These are phyloP conservation scores for Hortiboletus flavorubellus DNA, from an alignment of 768 basidiomycete genomes.

Conservation along the genomic window DNA sequence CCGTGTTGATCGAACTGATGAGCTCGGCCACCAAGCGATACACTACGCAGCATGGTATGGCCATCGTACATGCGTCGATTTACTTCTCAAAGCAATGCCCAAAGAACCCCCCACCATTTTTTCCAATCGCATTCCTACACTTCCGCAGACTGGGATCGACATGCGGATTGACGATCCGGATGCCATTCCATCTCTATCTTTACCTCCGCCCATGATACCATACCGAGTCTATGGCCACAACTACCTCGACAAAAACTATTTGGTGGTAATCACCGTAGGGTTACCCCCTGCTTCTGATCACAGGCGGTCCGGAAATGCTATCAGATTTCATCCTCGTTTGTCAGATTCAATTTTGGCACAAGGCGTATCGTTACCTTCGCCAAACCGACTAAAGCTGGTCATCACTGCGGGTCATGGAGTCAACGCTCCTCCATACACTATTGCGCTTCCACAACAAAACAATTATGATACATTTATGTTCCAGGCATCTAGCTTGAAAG, in stretches of 20 bases:
- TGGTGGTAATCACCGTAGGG: conserved; percentile 86
- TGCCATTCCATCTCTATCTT: conserved; percentile 87
- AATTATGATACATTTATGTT: conserved; percentile 76
- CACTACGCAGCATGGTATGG: conserved; percentile 99
- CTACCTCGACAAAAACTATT: conserved; percentile 80
- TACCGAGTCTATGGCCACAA: conserved; percentile 97
- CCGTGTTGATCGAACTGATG: conserved; percentile 74
- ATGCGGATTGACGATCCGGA: conserved; percentile 71
- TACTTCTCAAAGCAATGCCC: conserved; percentile 47
- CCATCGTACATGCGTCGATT: conserved; percentile 62
- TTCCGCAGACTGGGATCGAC: conserved; percentile 29
- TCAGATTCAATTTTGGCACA: conserved; percentile 67
- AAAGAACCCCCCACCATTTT: conserved; percentile 14
- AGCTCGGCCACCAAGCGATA: conserved; percentile 77
- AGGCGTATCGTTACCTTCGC: conserved; percentile 64
- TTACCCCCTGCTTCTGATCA: conserved; percentile 37
- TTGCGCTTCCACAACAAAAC: conserved; percentile 79
- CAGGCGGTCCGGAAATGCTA: conserved; percentile 39
- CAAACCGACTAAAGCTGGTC: conserved; percentile 85
- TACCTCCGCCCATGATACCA: conserved; percentile 98
- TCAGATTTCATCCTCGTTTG: conserved; percentile 72
- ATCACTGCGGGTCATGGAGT: conserved; percentile 87
- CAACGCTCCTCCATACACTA: conserved; percentile 84
- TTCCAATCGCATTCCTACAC: conserved; percentile 17
- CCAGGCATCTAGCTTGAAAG: conserved; percentile 73